Evolutionary conservation across 768 basidiomycete genomes (phyloP), one percentile per base, ranked within the genome.

Genomic region (Termitomyces eurrhizus): DNA sequence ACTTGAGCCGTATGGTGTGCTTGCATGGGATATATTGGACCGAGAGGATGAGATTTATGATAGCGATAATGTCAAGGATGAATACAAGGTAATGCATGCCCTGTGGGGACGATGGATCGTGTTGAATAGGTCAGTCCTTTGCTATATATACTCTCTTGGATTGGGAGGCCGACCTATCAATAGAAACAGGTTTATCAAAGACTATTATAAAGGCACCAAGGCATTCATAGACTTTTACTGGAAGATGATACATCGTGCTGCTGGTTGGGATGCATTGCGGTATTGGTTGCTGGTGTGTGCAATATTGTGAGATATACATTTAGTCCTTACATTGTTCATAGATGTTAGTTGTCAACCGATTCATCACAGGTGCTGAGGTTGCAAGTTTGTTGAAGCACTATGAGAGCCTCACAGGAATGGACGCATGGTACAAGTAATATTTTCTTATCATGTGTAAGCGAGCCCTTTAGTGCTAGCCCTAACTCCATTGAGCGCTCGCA

Each of bases 51-150:
- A 92, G 63, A 77, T 92, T 0, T 91, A 84, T 59, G 87, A 90
- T 62, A 74, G 81, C 49, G 86, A 89, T 61, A 85, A 91, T 66
- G 75, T 91, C 12, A 76, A 77, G 44, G 89, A 90, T 59, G 88
- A 91, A 62, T 84, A 88, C 60, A 93, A 92, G 69, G 85, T 91
- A 7, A 88, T 93, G 77, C 83, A 85, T 58, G 88, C 89, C 6
- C 72, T 92, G 13, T 92, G 90, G 90, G 83, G 76, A 13, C 69
- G 91, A 55, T 92, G 89, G 89, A 88, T 91, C 3, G 71, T 85
- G 54, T 68, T 86, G 36, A 80, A 89, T 66, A 73, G 83, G 87
- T 86, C 52, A 53, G 75, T 48, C 32, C 2, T 14, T 24, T 39
- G n/a, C 52, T 44, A 16, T 60, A 7, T 55, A 18, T 58, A 8